Evolutionary conservation across 2,329 filamentous ascomycete species (phyloP).

Genomic region (Cordyceps cicadae): DNA sequence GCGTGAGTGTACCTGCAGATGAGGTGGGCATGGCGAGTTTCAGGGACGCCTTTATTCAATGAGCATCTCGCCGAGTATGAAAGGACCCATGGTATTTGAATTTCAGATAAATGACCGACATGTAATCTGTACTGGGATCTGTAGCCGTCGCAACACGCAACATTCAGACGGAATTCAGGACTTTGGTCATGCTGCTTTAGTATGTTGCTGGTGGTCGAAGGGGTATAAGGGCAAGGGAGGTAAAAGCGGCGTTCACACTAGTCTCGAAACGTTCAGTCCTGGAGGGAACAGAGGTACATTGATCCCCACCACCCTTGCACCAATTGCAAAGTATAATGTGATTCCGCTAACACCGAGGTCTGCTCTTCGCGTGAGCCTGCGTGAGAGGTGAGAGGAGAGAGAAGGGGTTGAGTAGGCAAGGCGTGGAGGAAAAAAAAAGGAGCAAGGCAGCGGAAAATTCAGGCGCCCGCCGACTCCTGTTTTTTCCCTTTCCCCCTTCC

Average conservation of each 20-base stretch:
- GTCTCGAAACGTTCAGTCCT: not conserved
- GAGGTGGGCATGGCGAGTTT: not conserved
- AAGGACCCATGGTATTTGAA: not conserved
- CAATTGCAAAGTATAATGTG: not conserved
- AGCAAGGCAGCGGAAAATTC: not conserved
- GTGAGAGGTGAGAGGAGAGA: not conserved
- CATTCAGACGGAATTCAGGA: not conserved
- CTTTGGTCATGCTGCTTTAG: not conserved
- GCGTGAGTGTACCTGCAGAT: not conserved
- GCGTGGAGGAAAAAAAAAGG: not conserved
- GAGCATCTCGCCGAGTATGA: not conserved
- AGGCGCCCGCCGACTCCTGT: not conserved
- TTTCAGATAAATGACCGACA: not conserved
- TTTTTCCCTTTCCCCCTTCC: not conserved
- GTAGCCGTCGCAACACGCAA: not conserved
- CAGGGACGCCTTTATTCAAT: not conserved
- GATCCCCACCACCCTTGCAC: not conserved
- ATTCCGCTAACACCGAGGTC: conserved; percentile 1
- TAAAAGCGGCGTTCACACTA: not conserved
- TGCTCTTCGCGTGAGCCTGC: not conserved
- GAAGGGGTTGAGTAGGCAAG: not conserved
- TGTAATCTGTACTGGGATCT: not conserved
- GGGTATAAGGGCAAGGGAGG: no score
- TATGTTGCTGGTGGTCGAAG: no score
- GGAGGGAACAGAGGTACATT: not conserved